Evolutionary conservation across 2,329 filamentous ascomycete genomes (phyloP).

Genomic region (Colletotrichum gigasporum): DNA sequence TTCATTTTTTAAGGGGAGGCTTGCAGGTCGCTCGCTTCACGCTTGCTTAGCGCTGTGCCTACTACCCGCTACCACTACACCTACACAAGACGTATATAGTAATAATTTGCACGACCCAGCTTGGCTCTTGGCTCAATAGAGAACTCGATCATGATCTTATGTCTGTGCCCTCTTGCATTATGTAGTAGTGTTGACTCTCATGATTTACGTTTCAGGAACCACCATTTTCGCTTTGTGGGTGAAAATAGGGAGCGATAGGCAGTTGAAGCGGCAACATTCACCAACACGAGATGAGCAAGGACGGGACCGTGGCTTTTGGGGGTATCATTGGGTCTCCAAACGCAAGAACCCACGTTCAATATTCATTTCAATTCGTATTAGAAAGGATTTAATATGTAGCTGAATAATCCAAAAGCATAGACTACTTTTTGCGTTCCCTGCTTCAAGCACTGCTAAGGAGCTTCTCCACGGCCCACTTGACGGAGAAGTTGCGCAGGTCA

Average conservation of each 20-base stretch:
- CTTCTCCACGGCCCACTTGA: conserved; percentile 75
- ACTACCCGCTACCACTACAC: conserved; percentile 5
- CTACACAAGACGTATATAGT: conserved; percentile 33
- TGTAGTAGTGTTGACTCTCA: too few species aligned
- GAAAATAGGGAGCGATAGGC: too few species aligned
- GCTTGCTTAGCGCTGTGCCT: conserved; percentile 9
- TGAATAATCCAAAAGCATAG: not conserved
- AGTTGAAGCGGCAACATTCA: too few species aligned
- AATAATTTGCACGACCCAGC: conserved; percentile 31
- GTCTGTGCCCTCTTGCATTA: too few species aligned
- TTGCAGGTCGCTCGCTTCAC: conserved; percentile 5
- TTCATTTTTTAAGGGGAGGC: not conserved
- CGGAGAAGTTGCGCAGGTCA: conserved; percentile 74
- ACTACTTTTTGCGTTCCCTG: not conserved
- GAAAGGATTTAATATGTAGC: not conserved
- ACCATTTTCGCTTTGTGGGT: too few species aligned
- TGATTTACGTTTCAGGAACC: too few species aligned
- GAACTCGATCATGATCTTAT: not conserved
- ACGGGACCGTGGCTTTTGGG: not conserved
- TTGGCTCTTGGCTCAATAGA: conserved; percentile 13
- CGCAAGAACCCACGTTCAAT: not conserved
- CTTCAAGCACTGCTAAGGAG: conserved; percentile 63
- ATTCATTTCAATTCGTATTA: conserved; percentile 11
- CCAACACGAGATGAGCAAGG: too few species aligned
- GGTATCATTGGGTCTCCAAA: conserved; percentile 7